phyloP scores from a whole-genome alignment of 1,139 yeast species.

The Geotrichum siamense region DNA sequence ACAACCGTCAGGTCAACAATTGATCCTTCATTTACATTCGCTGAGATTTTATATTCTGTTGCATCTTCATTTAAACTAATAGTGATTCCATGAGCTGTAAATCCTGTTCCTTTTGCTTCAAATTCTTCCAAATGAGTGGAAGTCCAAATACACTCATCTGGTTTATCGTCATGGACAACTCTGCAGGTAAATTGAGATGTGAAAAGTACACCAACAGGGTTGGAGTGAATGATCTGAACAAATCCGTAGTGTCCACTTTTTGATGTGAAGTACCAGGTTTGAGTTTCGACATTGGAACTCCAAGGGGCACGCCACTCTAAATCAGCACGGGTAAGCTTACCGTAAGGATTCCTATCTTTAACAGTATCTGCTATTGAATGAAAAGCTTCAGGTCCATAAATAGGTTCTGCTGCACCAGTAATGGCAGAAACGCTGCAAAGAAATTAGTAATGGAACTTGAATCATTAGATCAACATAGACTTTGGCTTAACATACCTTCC shows the following conservation, averaged over 20 bases:
- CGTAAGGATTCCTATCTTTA: conserved; percentile 47
- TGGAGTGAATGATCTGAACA: conserved; percentile 91
- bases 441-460: background rate
- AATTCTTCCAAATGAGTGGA: conserved; percentile 83
- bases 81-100: conserved; percentile 61
- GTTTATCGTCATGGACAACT: conserved; percentile 49
- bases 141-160: conserved; percentile 64
- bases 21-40: conserved; percentile 64
- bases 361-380: conserved; percentile 69
- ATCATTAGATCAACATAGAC: background rate
- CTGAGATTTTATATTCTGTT: conserved; percentile 51
- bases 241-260: conserved; percentile 67
- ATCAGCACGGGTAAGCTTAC: conserved; percentile 54
- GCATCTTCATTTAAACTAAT: conserved; percentile 55
- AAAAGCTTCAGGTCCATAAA: conserved; percentile 86
- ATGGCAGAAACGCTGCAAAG: conserved; percentile 60
- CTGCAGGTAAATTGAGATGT: conserved; percentile 95
- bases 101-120: conserved; percentile 67
- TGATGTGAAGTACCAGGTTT: conserved; percentile 76
- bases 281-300: conserved; percentile 90
- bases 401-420: conserved; percentile 96
- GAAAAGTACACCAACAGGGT: conserved; percentile 78
- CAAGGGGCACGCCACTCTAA: conserved; percentile 68
- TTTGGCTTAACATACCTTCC: conserved; percentile 40
- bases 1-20: conserved; percentile 60